Evolutionary conservation across 352 stramenopile genomes (phyloP), one percentile per base, ranked within the genome.

Genomic region (Globisporangium mamillatum): DNA sequence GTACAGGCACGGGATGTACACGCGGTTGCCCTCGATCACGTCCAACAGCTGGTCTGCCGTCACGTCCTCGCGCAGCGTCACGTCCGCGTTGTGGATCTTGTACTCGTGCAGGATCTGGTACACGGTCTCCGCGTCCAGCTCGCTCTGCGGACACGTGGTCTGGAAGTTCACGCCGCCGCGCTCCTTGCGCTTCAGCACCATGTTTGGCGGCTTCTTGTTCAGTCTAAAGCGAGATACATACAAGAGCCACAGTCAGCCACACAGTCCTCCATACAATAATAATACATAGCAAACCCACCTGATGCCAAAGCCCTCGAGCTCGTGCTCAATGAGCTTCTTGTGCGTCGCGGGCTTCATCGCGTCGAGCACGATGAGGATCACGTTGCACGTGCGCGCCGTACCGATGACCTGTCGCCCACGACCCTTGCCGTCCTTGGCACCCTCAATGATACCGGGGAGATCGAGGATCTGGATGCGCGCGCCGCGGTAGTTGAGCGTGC

Each of bases 41-140:
- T 99, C 98, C 78, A 99, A 99, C 60, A 99, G 91, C 75, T 99
- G 94, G 86, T 99, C 97, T 22, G 98, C 93, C 16, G 96, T 98
- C 65, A 97, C 85, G 78, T 99, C 97, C 60, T 98, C 94, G 53
- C 89, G 89, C 53, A 99, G 75, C 72, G 98, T 97, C 63, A 99
- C 88, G 76, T 99, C 97, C 12, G 94, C 95, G 82, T 98, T 99
- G 75, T 98, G 94, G 68, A 99, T 97, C 79, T 97, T 98, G 89
- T 99, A 99, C 81, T 99, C 98, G 76, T 98, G 94, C 64, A 99
- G 88, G 52, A 99, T 96, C 69, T 98, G 79, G 46, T 90, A 81
- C 20, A 98, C 93, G 50, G 97, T 97, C 68, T 99, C 97, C 1
- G 86, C 74, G 75, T 98, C 97, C 73, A 99, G 87, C 70, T 98